Conservation (phyloP, 305 asterid genomes). For the Solanum chacoense region DNA sequence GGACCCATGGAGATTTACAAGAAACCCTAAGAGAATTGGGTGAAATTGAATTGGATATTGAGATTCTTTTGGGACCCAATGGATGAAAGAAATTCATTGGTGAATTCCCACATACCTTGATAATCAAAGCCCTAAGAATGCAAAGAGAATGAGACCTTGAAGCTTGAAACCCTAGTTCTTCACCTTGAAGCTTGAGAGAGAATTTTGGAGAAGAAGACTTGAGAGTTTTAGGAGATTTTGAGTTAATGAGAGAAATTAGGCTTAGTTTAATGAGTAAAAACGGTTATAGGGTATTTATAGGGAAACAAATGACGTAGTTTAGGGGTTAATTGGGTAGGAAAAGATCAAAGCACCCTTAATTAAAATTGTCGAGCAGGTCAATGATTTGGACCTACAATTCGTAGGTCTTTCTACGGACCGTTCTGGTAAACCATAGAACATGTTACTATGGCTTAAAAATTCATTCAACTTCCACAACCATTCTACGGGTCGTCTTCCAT, state of each 20-base stretch:
- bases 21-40: background rate
- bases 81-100: background rate
- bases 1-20: background rate
- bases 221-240: background rate
- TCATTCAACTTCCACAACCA: background rate
- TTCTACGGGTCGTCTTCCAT: background rate
- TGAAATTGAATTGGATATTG: background rate
- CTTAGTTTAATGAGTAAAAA: background rate
- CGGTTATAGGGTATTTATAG: background rate
- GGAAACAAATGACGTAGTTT: background rate
- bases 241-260: background rate
- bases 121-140: background rate
- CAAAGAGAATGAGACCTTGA: background rate
- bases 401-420: background rate
- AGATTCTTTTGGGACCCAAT: background rate
- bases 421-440: background rate
- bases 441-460: background rate
- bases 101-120: background rate
- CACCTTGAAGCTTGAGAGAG: background rate
- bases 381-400: background rate
- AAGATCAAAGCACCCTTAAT: background rate
- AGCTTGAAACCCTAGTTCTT: background rate
- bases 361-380: background rate
- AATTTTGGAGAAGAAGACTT: background rate
- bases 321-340: too few species aligned